phyloP scores from a whole-genome alignment of 176 grass and related monocot species.

The Leersia perrieri region DNA sequence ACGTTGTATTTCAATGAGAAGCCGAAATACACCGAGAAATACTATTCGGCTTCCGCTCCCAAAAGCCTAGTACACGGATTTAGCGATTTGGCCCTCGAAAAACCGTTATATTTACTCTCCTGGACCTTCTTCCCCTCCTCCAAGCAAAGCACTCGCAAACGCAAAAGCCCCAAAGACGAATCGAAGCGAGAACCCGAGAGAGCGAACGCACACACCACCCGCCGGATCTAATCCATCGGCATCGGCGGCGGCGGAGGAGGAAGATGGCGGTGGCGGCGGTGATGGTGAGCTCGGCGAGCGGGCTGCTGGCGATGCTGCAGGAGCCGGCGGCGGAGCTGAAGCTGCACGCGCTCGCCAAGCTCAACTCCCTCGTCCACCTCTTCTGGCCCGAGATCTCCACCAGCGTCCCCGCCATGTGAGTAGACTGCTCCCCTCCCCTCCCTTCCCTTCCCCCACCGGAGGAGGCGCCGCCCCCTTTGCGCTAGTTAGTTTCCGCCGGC shows the following conservation, averaged over 20 bases:
- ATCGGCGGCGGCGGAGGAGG: neutral
- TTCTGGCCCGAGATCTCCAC: slow-evolving; percentile 95
- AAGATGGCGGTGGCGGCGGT: slow-evolving; percentile 32
- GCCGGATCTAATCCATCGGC: too few relatives aligned
- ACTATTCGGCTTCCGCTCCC: too few relatives aligned
- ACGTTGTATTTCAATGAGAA: too few relatives aligned
- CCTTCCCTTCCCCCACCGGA: neutral
- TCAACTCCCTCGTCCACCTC: slow-evolving; percentile 73
- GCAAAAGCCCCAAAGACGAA: neutral
- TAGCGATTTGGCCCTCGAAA: neutral
- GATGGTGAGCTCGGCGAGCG: slow-evolving; percentile 74
- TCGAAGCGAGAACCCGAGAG: neutral
- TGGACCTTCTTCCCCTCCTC: slow-evolving; percentile 24
- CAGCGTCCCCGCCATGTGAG: slow-evolving; percentile 73
- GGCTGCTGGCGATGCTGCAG: slow-evolving; percentile 73
- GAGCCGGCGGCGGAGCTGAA: slow-evolving; percentile 74
- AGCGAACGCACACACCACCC: neutral
- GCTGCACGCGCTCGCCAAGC: slow-evolving; percentile 68
- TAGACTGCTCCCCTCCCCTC: neutral
- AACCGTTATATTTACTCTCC: neutral
- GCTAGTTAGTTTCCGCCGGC: neutral
- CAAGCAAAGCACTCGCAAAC: slow-evolving; percentile 16
- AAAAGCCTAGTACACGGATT: too few relatives aligned
- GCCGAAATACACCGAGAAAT: too few relatives aligned
- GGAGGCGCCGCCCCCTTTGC: too few relatives aligned